Evolutionary conservation across 768 basidiomycete genomes (phyloP).

Genomic region (Boletus edulis): DNA sequence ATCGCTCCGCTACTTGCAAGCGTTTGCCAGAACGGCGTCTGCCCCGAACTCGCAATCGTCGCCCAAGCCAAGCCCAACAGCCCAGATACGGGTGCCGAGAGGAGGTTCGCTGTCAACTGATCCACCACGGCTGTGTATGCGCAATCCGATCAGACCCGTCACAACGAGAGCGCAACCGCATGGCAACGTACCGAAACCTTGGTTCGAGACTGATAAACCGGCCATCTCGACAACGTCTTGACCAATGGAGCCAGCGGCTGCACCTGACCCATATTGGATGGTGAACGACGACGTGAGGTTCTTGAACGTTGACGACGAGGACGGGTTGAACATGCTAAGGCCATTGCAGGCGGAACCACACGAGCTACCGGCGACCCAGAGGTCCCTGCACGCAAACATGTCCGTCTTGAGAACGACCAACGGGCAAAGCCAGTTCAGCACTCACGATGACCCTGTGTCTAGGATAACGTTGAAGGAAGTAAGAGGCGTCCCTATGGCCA

Average conservation of each 20-base stretch:
- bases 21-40: constrained; percentile 52
- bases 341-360: constrained; percentile 34
- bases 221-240: constrained; percentile 50
- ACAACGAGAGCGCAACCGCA: background rate
- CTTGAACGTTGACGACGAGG: constrained; percentile 37
- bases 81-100: constrained; percentile 47
- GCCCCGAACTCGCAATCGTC: constrained; percentile 38
- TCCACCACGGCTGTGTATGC: constrained; percentile 38
- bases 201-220: constrained; percentile 47
- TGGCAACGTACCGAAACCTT: constrained; percentile 38
- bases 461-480: constrained; percentile 48
- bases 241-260: constrained; percentile 43
- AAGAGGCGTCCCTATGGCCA: constrained; percentile 46
- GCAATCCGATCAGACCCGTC: background rate
- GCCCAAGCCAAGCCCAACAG: constrained; percentile 54
- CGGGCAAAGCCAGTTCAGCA: background rate
- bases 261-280: constrained; percentile 49
- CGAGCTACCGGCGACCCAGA: constrained; percentile 45
- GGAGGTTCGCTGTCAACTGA: constrained; percentile 34
- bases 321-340: constrained; percentile 31
- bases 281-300: constrained; percentile 36
- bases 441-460: constrained; percentile 48
- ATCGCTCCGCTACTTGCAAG: constrained; percentile 37
- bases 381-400: constrained; percentile 35
- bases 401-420: background rate